A percentile compares a stretch with the other conserved stretches of the same genome.
These are phyloP conservation scores for Cyclotella distinguenda DNA, from an alignment of 108 stramenopile species.

Conservation along the genomic window DNA sequence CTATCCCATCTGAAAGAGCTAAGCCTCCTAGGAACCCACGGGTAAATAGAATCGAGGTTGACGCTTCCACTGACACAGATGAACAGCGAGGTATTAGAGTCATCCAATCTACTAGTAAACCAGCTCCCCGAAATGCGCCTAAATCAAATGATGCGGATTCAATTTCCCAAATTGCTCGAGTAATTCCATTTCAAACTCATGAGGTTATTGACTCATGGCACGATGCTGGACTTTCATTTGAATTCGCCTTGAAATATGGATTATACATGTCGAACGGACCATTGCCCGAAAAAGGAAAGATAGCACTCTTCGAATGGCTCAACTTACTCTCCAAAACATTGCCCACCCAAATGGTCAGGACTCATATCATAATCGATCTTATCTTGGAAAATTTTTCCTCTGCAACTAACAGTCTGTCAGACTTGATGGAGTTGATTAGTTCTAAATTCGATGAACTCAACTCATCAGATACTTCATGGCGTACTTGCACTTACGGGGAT, in stretches of 20 bases:
- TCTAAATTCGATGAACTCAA: conserved; percentile 6
- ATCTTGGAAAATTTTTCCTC: conserved; percentile 53
- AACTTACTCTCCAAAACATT: conserved; percentile 48
- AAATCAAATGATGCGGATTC: conserved; percentile 11
- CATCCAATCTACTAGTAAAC: no score
- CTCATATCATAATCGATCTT: conserved; percentile 41
- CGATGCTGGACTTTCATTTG: conserved; percentile 71
- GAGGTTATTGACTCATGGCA: conserved; percentile 56
- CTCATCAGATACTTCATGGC: conserved; percentile 13
- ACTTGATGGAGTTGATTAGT: conserved; percentile 41
- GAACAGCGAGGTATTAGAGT: background rate
- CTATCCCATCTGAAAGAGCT: background rate
- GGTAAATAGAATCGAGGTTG: background rate
- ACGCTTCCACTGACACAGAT: background rate
- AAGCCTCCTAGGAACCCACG: background rate
- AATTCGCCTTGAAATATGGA: conserved; percentile 65
- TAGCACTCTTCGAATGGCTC: conserved; percentile 61
- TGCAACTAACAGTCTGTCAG: conserved; percentile 40
- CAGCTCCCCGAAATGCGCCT: background rate
- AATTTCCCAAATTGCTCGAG: conserved; percentile 15
- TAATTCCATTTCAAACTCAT: conserved; percentile 43
- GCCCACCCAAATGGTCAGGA: conserved; percentile 59
- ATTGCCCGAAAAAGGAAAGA: conserved; percentile 28
- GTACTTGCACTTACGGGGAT: conserved; percentile 43
- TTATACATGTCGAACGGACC: conserved; percentile 61